Conservation (phyloP, 192 early-diverging fungal species). For the Backusella parvicylindrica region DNA sequence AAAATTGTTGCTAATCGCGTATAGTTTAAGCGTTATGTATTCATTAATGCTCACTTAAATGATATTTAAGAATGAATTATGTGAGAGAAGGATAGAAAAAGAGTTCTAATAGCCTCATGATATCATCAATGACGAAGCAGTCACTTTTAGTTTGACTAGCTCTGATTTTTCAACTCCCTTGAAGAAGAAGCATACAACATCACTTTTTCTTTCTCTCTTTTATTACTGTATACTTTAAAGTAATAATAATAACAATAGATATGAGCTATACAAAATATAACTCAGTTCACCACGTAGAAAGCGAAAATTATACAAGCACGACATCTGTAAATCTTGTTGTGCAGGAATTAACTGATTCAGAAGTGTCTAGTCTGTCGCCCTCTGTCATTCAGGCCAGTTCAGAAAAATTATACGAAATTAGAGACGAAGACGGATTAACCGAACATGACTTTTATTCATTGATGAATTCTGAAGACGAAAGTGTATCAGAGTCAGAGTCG, state of each 20-base stretch:
- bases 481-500: not conserved
- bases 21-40: no score
- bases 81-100: no score
- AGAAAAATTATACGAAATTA: not conserved
- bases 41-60: no score
- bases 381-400: not conserved
- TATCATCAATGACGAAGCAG: not conserved
- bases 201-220: not conserved
- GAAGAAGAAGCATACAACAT: not conserved
- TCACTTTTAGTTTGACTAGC: not conserved
- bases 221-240: not conserved
- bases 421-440: not conserved
- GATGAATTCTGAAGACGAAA: not conserved
- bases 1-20: no score
- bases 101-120: not conserved
- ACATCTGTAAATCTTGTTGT: not conserved
- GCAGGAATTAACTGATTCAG: conserved; percentile 1
- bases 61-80: no score
- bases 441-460: not conserved
- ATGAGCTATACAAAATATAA: not conserved
- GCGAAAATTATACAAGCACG: not conserved
- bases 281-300: not conserved
- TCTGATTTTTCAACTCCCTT: not conserved
- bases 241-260: not conserved
- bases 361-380: not conserved